These are phyloP conservation scores for Entomortierella chlamydospora DNA, from an alignment of 192 early-diverging fungal species.

Conservation along the genomic window DNA sequence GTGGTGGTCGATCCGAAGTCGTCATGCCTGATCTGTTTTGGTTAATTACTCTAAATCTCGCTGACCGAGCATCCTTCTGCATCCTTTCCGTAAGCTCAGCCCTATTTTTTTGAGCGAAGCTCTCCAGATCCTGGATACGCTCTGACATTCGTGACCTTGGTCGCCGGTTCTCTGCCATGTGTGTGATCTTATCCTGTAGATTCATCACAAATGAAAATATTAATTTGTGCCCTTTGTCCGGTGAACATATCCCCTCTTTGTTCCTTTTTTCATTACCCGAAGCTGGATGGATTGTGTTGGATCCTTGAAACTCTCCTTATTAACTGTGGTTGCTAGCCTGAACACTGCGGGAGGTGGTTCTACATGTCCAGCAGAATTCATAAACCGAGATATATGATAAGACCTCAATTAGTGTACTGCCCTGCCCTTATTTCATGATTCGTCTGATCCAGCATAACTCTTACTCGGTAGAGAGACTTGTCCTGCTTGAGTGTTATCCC, in stretches of 20 bases:
- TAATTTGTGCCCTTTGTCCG: not conserved
- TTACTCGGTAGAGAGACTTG: constrained; percentile 12
- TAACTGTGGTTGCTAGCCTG: constrained; percentile 73
- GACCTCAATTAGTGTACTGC: not conserved
- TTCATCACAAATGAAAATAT: not conserved
- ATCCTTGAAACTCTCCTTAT: constrained; percentile 70
- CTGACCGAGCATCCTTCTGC: constrained; percentile 43
- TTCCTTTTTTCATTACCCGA: constrained; percentile 39
- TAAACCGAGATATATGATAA: not conserved
- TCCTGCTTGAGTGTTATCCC: constrained; percentile 8
- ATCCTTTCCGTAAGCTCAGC: constrained; percentile 14
- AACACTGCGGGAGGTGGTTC: constrained; percentile 63
- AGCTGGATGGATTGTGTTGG: constrained; percentile 63
- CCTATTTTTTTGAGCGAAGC: constrained; percentile 17
- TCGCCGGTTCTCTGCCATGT: constrained; percentile 18
- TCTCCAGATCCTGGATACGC: constrained; percentile 14
- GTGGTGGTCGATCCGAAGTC: constrained; percentile 3
- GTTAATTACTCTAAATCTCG: constrained; percentile 63
- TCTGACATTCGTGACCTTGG: constrained; percentile 28
- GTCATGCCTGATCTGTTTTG: constrained; percentile 48
- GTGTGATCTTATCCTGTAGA: constrained; percentile 37
- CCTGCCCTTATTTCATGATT: not conserved
- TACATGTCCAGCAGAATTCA: not conserved
- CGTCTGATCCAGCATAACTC: not conserved
- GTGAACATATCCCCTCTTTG: not conserved